Conservation (phyloP, 805 yeast genomes). For the Kuraishia cidri region DNA sequence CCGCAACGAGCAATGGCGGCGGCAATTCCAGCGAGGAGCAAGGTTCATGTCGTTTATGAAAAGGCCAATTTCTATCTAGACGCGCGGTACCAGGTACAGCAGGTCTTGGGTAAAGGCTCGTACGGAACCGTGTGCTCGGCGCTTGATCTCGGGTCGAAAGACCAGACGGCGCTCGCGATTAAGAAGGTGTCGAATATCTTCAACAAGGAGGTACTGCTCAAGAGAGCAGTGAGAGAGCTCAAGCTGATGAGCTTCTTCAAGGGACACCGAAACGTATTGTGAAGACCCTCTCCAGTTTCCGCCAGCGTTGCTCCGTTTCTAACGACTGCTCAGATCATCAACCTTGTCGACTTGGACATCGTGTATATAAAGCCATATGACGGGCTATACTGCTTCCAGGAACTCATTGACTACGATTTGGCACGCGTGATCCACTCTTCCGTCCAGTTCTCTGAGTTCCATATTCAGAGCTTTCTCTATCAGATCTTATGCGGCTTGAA, state of each 20-base stretch:
- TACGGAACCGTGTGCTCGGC: conserved; percentile 85
- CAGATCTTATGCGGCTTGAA: conserved; percentile 91
- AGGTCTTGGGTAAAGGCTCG: conserved; percentile 72
- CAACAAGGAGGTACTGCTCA: conserved; percentile 53
- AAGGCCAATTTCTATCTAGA: conserved; percentile 56
- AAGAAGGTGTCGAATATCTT: conserved; percentile 74
- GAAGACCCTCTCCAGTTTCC: conserved; percentile 4
- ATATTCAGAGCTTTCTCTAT: conserved; percentile 65
- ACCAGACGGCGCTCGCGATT: conserved; percentile 48
- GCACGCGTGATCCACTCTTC: conserved; percentile 72
- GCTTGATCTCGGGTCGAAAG: conserved; percentile 33
- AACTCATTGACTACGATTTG: conserved; percentile 73
- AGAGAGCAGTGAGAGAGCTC: conserved; percentile 78
- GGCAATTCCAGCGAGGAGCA: too few species aligned
- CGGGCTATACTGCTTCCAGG: conserved; percentile 87
- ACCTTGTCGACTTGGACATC: conserved; percentile 66
- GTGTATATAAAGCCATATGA: conserved; percentile 60
- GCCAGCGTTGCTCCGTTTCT: background rate
- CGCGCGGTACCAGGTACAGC: conserved; percentile 45
- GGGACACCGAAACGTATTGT: conserved; percentile 75
- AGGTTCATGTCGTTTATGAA: conserved; percentile 27
- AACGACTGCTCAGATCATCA: conserved; percentile 38
- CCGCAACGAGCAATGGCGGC: too few species aligned
- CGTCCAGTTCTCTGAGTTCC: conserved; percentile 77
- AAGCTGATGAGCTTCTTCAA: conserved; percentile 72